Conservation (phyloP, 208 protist genomes). For the Trypanosoma melophagium region DNA sequence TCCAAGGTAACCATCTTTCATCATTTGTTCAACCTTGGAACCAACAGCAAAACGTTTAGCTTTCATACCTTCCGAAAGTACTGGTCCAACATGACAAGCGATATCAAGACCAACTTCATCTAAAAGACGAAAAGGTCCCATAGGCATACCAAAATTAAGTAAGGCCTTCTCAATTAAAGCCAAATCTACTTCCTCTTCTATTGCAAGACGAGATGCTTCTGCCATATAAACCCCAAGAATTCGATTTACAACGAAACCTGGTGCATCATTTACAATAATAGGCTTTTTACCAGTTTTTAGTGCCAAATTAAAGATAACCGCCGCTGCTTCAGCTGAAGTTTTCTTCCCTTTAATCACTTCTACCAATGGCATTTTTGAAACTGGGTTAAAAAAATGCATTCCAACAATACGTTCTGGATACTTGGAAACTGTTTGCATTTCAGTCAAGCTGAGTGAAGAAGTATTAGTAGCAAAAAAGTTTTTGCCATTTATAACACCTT, state of each 20-base stretch:
- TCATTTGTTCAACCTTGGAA: slow-evolving; percentile 53
- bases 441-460: slow-evolving; percentile 88
- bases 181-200: slow-evolving; percentile 58
- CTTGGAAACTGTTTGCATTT: slow-evolving; percentile 78
- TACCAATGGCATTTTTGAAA: slow-evolving; percentile 92
- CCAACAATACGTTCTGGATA: slow-evolving; percentile 86
- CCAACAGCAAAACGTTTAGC: slow-evolving; percentile 63
- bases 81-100: slow-evolving; percentile 70
- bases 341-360: slow-evolving; percentile 89
- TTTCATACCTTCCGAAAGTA: slow-evolving; percentile 63
- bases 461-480: slow-evolving; percentile 93
- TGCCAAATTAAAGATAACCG: slow-evolving; percentile 71
- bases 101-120: slow-evolving; percentile 94
- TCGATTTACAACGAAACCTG: slow-evolving; percentile 86
- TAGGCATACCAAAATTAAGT: slow-evolving; percentile 89
- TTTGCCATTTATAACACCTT: slow-evolving; percentile 48
- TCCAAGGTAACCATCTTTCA: slow-evolving; percentile 64
- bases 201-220: slow-evolving; percentile 63
- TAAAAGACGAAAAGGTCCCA: slow-evolving; percentile 89
- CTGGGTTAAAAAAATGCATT: slow-evolving; percentile 96
- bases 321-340: slow-evolving; percentile 73
- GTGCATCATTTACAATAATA: slow-evolving; percentile 89
- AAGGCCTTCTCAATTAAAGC: slow-evolving; percentile 74
- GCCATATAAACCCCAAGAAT: slow-evolving; percentile 88
- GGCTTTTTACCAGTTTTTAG: slow-evolving; percentile 89